Evolutionary conservation across 2,329 filamentous ascomycete species (phyloP).

Genomic region (Sclerotinia trifoliorum): DNA sequence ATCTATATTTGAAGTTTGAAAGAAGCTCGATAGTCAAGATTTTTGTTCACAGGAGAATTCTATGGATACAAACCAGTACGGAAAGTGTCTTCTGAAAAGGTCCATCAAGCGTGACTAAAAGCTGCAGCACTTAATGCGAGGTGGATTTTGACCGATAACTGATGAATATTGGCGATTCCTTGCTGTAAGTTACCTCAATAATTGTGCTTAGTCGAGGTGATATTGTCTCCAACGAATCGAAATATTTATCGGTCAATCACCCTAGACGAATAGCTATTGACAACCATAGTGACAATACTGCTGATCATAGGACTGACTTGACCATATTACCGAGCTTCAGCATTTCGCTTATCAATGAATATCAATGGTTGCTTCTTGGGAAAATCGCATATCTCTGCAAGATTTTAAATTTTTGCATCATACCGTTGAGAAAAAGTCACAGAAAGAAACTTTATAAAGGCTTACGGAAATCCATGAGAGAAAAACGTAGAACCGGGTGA

Average conservation of each 20-base stretch:
- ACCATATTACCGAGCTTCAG: neutral
- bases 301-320: no score
- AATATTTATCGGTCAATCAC: no score
- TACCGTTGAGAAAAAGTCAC: neutral
- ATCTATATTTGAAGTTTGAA: no score
- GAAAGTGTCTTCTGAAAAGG: neutral
- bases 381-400: no score
- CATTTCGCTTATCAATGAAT: neutral
- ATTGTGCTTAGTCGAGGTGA: neutral
- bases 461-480: neutral
- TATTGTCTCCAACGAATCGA: neutral
- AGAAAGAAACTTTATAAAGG: neutral
- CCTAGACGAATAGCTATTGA: no score
- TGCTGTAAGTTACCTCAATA: neutral
- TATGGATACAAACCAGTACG: no score
- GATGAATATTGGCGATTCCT: neutral
- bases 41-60: no score
- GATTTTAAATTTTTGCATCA: no score
- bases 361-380: neutral
- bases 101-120: neutral
- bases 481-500: neutral
- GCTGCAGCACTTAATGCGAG: neutral
- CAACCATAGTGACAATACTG: no score
- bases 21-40: no score
- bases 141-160: no score